phyloP scores from a whole-genome alignment of 164 flowering plant genomes.

The Buxus sempervirens region DNA sequence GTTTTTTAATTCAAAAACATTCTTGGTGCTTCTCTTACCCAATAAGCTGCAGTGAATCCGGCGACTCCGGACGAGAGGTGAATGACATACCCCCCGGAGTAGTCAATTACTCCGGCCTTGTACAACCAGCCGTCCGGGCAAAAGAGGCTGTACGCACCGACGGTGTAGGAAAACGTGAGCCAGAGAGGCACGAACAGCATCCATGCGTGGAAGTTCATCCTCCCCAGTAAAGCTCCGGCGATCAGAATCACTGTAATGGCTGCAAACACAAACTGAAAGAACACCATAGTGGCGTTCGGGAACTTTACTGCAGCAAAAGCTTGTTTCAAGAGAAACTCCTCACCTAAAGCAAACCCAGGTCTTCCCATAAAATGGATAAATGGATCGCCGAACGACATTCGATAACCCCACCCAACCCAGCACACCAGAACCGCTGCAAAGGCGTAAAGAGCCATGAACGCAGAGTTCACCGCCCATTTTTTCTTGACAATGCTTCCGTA shows the following conservation, averaged over 20 bases:
- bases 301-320: constrained; percentile 29
- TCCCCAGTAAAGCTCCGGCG: constrained; percentile 56
- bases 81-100: constrained; percentile 49
- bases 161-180: constrained; percentile 50
- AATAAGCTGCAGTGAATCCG: constrained; percentile 54
- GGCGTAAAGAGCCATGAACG: constrained; percentile 34
- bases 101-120: constrained; percentile 44
- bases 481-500: constrained; percentile 48
- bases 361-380: constrained; percentile 12
- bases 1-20: too few species aligned
- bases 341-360: constrained; percentile 2
- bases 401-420: constrained; percentile 9
- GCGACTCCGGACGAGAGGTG: constrained; percentile 50
- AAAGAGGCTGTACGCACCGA: constrained; percentile 44
- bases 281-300: constrained; percentile 58
- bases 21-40: constrained; percentile 28
- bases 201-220: constrained; percentile 73
- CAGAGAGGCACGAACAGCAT: constrained; percentile 68
- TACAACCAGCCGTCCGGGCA: constrained; percentile 31
- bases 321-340: constrained; percentile 1
- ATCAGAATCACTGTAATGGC: constrained; percentile 55
- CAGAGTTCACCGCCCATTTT: constrained; percentile 56
- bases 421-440: constrained; percentile 14
- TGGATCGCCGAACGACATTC: constrained; percentile 11
- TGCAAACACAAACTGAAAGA: constrained; percentile 62